Conservation (phyloP, 2,329 filamentous ascomycete species). For the Trichoderma harzianum region DNA sequence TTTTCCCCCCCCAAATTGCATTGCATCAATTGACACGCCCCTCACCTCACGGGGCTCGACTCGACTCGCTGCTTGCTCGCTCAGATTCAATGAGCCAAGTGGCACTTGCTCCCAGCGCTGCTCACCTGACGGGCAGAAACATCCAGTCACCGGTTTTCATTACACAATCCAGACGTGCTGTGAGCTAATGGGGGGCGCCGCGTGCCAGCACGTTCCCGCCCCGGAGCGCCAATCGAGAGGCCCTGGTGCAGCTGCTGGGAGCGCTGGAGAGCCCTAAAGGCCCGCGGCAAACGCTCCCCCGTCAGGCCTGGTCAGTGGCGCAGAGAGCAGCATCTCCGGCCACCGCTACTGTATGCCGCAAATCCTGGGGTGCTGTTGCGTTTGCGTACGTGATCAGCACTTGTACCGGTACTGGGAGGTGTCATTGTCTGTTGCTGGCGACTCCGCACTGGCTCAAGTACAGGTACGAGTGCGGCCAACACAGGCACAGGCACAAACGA, state of each 20-base stretch:
- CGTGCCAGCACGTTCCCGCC: slow-evolving; percentile 18
- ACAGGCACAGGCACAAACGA: not conserved
- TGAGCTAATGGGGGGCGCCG: slow-evolving; percentile 29
- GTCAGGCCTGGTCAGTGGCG: slow-evolving; percentile 2
- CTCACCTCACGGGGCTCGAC: not conserved
- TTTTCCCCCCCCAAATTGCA: not conserved
- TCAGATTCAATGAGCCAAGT: not conserved
- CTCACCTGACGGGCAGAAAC: slow-evolving; percentile 20
- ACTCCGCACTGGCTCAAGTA: too few relatives aligned
- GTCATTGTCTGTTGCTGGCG: not conserved
- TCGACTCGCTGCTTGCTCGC: not conserved
- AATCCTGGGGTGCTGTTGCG: slow-evolving; percentile 3
- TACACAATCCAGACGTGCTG: slow-evolving; percentile 43
- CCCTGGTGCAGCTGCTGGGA: not conserved
- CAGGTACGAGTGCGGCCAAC: not conserved
- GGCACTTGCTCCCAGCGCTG: slow-evolving; percentile 17
- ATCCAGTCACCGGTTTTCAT: slow-evolving; percentile 46
- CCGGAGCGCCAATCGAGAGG: slow-evolving; percentile 5
- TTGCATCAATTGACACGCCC: not conserved
- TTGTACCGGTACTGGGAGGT: not conserved
- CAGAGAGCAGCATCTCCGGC: slow-evolving; percentile 6
- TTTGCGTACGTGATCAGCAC: not conserved
- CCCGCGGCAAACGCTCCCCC: not conserved
- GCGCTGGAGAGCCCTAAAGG: not conserved
- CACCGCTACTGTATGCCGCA: not conserved